A percentile compares a stretch with the other conserved stretches of the same genome.
Conservation (phyloP, 2,329 filamentous ascomycete genomes). For the Aspergillus sp. region DNA sequence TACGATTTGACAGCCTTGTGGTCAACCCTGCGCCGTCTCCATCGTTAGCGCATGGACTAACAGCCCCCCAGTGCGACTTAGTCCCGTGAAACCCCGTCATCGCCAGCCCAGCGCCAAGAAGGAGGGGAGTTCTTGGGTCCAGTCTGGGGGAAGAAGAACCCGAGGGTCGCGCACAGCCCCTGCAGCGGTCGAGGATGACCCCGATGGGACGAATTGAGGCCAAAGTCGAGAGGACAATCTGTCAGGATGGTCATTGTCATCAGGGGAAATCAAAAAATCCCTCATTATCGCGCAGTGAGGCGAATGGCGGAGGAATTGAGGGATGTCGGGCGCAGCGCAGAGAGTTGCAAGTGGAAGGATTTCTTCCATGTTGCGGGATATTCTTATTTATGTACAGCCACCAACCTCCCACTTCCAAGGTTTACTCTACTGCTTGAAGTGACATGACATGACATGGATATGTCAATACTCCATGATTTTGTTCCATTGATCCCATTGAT, state of each 20-base stretch:
- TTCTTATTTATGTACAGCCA: too few species aligned
- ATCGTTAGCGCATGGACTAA: too few species aligned
- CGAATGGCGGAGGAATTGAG: not conserved
- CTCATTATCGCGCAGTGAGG: not conserved
- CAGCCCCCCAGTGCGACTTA: not conserved
- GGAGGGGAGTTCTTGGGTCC: not conserved
- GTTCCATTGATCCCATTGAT: too few species aligned
- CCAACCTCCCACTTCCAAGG: too few species aligned
- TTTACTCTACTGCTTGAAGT: too few species aligned
- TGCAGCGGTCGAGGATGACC: not conserved
- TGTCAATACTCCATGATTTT: too few species aligned
- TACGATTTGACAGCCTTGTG: constrained; percentile 17
- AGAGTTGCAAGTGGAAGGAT: too few species aligned
- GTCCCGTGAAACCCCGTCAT: not conserved
- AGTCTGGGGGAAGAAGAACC: too few species aligned
- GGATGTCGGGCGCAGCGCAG: not conserved
- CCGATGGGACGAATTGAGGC: not conserved
- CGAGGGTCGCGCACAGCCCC: not conserved
- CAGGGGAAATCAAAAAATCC: not conserved
- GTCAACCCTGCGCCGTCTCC: not conserved
- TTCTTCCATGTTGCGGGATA: too few species aligned
- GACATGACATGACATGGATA: too few species aligned
- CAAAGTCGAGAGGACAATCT: too few species aligned
- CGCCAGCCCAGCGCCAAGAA: not conserved
- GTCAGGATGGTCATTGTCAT: not conserved